Conservation (phyloP, 257 asterid species). For the Solanum pimpinellifolium region DNA sequence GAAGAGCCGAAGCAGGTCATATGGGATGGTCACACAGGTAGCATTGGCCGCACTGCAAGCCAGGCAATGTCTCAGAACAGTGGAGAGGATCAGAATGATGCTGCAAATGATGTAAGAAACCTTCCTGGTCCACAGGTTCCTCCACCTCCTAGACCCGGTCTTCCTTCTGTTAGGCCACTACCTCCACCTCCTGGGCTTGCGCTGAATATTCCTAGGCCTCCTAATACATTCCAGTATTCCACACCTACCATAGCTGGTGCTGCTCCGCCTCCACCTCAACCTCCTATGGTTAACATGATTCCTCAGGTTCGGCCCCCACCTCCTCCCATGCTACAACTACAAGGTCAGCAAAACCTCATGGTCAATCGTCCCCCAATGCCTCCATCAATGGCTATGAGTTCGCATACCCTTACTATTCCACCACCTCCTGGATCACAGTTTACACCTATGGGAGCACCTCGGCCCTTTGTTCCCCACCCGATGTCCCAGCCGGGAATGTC, state of each 20-base stretch:
- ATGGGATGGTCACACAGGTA: constrained; percentile 97
- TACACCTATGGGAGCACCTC: constrained; percentile 51
- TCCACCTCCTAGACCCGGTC: constrained; percentile 65
- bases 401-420: constrained; percentile 43
- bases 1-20: constrained; percentile 95
- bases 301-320: constrained; percentile 61
- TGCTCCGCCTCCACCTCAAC: constrained; percentile 67
- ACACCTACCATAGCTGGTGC: constrained; percentile 27
- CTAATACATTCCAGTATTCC: constrained; percentile 42
- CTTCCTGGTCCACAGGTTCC: constrained; percentile 82
- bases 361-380: constrained; percentile 62
- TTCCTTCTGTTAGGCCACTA: constrained; percentile 64
- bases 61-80: constrained; percentile 82
- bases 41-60: constrained; percentile 85
- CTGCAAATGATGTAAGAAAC: constrained; percentile 35
- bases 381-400: constrained; percentile 29
- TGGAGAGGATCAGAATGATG: constrained; percentile 49
- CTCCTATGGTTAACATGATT: constrained; percentile 45
- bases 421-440: constrained; percentile 85
- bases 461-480: constrained; percentile 36
- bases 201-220: constrained; percentile 73
- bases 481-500: constrained; percentile 71
- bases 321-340: constrained; percentile 62
- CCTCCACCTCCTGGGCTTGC: constrained; percentile 87
- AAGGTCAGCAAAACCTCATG: constrained; percentile 54